Evolutionary conservation across 495 filamentous ascomycete species (phyloP).

Genomic region (Talaromyces nanjingensis): DNA sequence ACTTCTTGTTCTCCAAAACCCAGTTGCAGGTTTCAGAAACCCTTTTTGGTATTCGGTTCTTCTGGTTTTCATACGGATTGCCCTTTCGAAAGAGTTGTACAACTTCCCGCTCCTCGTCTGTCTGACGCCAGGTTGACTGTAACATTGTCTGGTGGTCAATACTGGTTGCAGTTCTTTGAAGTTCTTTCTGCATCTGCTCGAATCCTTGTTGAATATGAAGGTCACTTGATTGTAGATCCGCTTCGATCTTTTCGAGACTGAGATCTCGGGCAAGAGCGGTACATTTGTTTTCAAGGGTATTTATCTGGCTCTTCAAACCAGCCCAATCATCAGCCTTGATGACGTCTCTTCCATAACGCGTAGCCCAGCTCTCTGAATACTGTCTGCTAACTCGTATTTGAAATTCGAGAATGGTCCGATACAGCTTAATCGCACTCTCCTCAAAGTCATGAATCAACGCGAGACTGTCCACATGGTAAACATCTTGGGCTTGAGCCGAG

Average conservation of each 20-base stretch:
- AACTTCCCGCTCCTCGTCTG: neutral
- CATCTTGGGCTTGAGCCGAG: neutral
- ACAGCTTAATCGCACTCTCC: slow-evolving; percentile 6
- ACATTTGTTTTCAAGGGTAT: slow-evolving; percentile 7
- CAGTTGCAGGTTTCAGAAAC: slow-evolving; percentile 28
- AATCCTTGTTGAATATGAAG: neutral
- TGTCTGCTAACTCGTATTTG: slow-evolving; percentile 9
- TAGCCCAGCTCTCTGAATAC: neutral
- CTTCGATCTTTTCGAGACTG: slow-evolving; percentile 1
- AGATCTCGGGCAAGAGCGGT: slow-evolving; percentile 2
- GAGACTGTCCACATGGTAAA: neutral
- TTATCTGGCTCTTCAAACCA: slow-evolving; percentile 4
- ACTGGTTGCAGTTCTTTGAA: slow-evolving; percentile 2
- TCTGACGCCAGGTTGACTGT: slow-evolving; percentile 1
- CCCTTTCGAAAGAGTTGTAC: slow-evolving; percentile 7
- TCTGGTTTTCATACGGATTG: slow-evolving; percentile 27
- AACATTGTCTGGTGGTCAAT: neutral
- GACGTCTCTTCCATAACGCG: slow-evolving; percentile 10
- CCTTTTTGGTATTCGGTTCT: slow-evolving; percentile 28
- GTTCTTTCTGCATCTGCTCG: slow-evolving; percentile 3
- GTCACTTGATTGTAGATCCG: neutral
- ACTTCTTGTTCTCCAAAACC: slow-evolving; percentile 19
- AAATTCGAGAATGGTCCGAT: slow-evolving; percentile 8
- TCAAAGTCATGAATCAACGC: neutral
- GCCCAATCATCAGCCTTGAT: slow-evolving; percentile 13